A percentile compares a stretch with the other conserved stretches of the same genome.
These are phyloP conservation scores for Alectoria sarmentosa DNA, from an alignment of 495 filamentous ascomycete genomes.

Conservation along the genomic window DNA sequence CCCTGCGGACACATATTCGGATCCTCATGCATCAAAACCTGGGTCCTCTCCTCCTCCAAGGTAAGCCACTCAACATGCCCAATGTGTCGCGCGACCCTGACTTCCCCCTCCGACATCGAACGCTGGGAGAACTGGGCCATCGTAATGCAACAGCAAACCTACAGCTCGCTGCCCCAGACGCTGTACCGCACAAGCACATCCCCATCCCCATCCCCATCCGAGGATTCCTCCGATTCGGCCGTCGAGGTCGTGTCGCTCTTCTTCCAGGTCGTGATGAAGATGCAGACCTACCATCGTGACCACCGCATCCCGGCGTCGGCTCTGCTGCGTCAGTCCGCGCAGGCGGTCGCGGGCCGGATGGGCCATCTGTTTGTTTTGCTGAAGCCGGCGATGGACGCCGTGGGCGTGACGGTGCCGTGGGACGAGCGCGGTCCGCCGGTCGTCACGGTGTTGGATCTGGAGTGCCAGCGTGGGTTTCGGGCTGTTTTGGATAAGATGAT, in stretches of 20 bases:
- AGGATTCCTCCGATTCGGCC: neutral
- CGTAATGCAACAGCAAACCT: neutral
- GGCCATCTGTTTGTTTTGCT: neutral
- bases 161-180: neutral
- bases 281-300: neutral
- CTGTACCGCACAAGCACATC: neutral
- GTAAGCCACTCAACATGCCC: neutral
- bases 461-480: neutral
- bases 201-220: neutral
- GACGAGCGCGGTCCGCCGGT: neutral
- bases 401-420: neutral
- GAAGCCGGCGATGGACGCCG: neutral
- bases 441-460: neutral
- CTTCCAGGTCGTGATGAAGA: neutral
- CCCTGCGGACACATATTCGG: neutral
- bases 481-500: neutral
- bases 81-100: neutral
- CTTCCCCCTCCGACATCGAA: neutral
- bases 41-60: neutral
- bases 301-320: neutral
- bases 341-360: neutral
- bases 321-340: neutral
- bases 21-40: neutral
- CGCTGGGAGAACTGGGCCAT: neutral
- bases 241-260: neutral